These are phyloP conservation scores for Cymbopogon citratus DNA, from an alignment of 176 grass and related monocot species.

Conservation along the genomic window DNA sequence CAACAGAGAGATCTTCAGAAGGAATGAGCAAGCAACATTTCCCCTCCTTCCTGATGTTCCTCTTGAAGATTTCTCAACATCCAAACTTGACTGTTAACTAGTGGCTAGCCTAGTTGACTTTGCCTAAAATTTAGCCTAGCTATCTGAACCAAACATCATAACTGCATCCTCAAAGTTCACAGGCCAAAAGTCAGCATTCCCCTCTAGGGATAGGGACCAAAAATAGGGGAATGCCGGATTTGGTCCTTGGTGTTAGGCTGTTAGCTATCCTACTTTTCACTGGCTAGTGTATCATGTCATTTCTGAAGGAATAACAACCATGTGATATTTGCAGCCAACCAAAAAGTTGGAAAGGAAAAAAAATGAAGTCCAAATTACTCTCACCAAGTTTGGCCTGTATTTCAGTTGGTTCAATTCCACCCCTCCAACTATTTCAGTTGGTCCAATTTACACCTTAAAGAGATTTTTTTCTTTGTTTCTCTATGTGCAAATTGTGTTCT, in stretches of 20 bases:
- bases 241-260: not conserved
- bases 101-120: not conserved
- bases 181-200: not conserved
- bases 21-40: not conserved
- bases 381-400: not conserved
- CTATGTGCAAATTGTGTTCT: too few species aligned
- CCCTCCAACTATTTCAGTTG: too few species aligned
- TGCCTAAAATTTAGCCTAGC: not conserved
- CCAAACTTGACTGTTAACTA: not conserved
- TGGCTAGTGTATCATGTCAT: not conserved
- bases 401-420: too few species aligned
- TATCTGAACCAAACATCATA: not conserved
- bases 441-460: too few species aligned
- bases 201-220: not conserved
- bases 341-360: not conserved
- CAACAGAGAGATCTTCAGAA: not conserved
- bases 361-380: not conserved
- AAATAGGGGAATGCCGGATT: not conserved
- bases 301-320: not conserved
- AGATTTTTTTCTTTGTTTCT: too few species aligned
- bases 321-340: not conserved
- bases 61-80: not conserved
- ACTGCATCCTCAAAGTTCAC: not conserved
- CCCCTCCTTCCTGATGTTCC: not conserved
- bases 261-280: not conserved